Percentiles rank a stretch among this genome's conserved stretches.
phyloP scores from a whole-genome alignment of 352 stramenopile genomes.

The Globisporangium cystogenes region DNA sequence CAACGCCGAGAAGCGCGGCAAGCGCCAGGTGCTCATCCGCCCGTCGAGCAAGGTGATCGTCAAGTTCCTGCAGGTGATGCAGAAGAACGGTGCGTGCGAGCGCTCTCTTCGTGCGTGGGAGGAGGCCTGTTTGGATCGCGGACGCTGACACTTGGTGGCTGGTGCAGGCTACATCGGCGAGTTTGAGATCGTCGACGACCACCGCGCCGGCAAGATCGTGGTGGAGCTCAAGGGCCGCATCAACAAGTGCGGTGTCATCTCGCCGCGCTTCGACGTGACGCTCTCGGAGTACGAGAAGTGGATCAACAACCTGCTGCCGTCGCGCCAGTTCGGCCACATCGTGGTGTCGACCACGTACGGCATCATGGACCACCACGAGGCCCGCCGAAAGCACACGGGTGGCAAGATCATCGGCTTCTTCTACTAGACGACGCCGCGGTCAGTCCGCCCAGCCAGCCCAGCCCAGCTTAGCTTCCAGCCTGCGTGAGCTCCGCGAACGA shows the following conservation, averaged over 20 bases:
- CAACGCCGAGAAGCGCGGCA: slow-evolving; percentile 99
- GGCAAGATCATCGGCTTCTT: slow-evolving; percentile 99
- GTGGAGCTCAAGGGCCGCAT: slow-evolving; percentile 97
- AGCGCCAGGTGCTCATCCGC: slow-evolving; percentile 98
- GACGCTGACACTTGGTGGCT: not conserved
- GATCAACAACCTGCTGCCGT: slow-evolving; percentile 99
- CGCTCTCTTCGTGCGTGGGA: too few relatives aligned
- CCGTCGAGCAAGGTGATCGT: slow-evolving; percentile 99
- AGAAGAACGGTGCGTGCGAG: slow-evolving; percentile 96
- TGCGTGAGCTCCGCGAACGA: not conserved
- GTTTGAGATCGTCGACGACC: slow-evolving; percentile 99
- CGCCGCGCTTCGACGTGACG: slow-evolving; percentile 97
- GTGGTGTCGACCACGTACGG: slow-evolving; percentile 86
- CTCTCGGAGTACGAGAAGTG: slow-evolving; percentile 98
- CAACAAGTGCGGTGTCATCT: slow-evolving; percentile 99
- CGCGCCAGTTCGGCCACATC: slow-evolving; percentile 99
- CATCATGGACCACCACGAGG: slow-evolving; percentile 93
- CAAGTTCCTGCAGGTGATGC: slow-evolving; percentile 99
- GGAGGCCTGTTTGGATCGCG: too few relatives aligned
- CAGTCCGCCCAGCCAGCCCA: not conserved
- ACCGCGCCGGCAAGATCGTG: slow-evolving; percentile 99
- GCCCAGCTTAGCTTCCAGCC: not conserved
- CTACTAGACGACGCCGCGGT: slow-evolving; percentile 86
- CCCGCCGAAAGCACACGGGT: slow-evolving; percentile 99
- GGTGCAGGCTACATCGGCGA: slow-evolving; percentile 98